These are phyloP conservation scores for Ophioceras dolichostomum DNA, from an alignment of 2,329 filamentous ascomycete genomes.

Conservation along the genomic window DNA sequence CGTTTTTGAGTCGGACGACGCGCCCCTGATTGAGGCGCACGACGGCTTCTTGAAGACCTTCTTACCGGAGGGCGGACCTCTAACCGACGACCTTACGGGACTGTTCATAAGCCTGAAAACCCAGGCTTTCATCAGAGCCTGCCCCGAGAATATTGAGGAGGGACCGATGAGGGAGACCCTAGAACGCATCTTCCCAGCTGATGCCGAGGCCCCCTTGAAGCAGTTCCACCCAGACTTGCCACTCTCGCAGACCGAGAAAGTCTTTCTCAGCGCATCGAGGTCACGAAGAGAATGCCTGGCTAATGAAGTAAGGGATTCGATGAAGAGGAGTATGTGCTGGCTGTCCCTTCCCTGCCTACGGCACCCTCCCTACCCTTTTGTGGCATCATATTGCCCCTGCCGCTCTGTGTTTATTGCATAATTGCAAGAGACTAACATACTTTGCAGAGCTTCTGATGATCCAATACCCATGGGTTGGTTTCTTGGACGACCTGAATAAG, in stretches of 20 bases:
- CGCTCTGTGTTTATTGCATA: neutral
- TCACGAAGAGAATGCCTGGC: slow-evolving; percentile 36
- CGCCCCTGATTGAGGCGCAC: slow-evolving; percentile 28
- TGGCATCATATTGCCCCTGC: neutral
- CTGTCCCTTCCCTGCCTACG: neutral
- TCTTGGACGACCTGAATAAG: slow-evolving; percentile 19
- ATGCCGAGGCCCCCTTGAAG: slow-evolving; percentile 37
- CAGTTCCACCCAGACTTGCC: slow-evolving; percentile 20
- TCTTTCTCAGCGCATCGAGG: slow-evolving; percentile 28
- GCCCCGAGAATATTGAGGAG: slow-evolving; percentile 36
- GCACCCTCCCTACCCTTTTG: neutral
- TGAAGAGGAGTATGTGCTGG: slow-evolving; percentile 2
- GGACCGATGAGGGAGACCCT: slow-evolving; percentile 38
- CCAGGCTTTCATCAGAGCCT: slow-evolving; percentile 37
- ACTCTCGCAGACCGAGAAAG: slow-evolving; percentile 7
- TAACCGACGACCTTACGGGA: slow-evolving; percentile 27
- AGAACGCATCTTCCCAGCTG: slow-evolving; percentile 40
- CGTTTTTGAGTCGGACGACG: slow-evolving; percentile 23
- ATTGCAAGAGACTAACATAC: slow-evolving; percentile 3
- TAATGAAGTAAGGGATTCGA: slow-evolving; percentile 23
- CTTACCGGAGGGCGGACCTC: slow-evolving; percentile 21
- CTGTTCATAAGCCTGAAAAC: slow-evolving; percentile 35
- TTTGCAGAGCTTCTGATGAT: slow-evolving; percentile 20
- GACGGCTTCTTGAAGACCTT: slow-evolving; percentile 33
- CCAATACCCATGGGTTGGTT: slow-evolving; percentile 23